Conservation (phyloP, 2,329 filamentous ascomycete species). For the Aspergillus hiratsukae region DNA sequence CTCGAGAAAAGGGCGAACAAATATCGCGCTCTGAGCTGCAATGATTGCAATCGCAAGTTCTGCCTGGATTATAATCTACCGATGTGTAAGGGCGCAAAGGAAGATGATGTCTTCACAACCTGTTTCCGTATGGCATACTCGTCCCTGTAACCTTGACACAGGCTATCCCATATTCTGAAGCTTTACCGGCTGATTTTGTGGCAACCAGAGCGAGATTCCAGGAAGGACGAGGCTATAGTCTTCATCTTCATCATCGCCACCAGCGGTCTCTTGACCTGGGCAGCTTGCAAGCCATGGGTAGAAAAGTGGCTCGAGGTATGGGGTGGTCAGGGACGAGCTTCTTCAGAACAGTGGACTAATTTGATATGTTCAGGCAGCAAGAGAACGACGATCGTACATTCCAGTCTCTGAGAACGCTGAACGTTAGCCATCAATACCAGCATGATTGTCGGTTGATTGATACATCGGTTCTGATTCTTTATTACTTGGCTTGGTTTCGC, state of each 20-base stretch:
- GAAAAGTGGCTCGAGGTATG: slow-evolving; percentile 52
- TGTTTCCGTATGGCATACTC: slow-evolving; percentile 55
- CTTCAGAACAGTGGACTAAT: slow-evolving; percentile 7
- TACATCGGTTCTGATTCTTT: not conserved
- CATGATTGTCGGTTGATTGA: not conserved
- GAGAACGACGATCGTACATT: slow-evolving; percentile 49
- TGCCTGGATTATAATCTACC: slow-evolving; percentile 60
- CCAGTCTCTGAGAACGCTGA: slow-evolving; percentile 40
- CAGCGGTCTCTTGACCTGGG: slow-evolving; percentile 56
- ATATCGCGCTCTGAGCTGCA: slow-evolving; percentile 51
- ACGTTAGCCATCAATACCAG: slow-evolving; percentile 5
- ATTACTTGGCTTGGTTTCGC: not conserved
- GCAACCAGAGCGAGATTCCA: slow-evolving; percentile 58
- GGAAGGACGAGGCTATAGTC: slow-evolving; percentile 63
- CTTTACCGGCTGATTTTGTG: slow-evolving; percentile 4
- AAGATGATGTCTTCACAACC: slow-evolving; percentile 61
- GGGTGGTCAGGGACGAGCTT: not conserved
- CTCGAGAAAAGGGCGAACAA: slow-evolving; percentile 28
- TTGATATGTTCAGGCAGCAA: slow-evolving; percentile 34
- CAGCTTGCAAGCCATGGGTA: slow-evolving; percentile 56
- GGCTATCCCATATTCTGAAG: not conserved
- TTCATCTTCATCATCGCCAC: slow-evolving; percentile 63
- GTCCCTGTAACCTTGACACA: not conserved
- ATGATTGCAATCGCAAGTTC: slow-evolving; percentile 64
- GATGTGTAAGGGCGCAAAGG: slow-evolving; percentile 57